phyloP scores from a whole-genome alignment of 495 filamentous ascomycete genomes.

The Pseudomonodictys pantanalensis region DNA sequence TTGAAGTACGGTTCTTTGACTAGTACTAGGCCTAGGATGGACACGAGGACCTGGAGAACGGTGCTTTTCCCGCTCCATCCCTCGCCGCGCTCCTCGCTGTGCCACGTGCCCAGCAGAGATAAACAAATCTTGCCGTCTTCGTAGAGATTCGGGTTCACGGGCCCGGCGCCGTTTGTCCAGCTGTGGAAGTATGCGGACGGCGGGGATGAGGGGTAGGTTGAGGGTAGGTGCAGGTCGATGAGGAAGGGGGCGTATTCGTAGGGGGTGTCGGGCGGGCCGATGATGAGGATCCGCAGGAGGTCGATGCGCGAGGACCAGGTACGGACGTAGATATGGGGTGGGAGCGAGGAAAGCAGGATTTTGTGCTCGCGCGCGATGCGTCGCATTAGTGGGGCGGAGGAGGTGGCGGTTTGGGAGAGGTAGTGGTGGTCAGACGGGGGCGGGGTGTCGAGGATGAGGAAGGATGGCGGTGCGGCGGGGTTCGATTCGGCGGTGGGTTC shows the following conservation, averaged over 20 bases:
- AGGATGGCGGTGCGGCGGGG: neutral
- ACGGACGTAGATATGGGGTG: slow-evolving; percentile 55
- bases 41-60: slow-evolving; percentile 59
- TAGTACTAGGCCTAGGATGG: slow-evolving; percentile 58
- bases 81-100: slow-evolving; percentile 51
- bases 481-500: neutral
- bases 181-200: slow-evolving; percentile 57
- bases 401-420: slow-evolving; percentile 13
- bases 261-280: slow-evolving; percentile 59
- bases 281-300: slow-evolving; percentile 56
- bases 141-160: slow-evolving; percentile 63
- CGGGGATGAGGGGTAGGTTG: slow-evolving; percentile 48
- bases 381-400: slow-evolving; percentile 39
- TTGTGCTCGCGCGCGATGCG: slow-evolving; percentile 56
- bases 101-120: slow-evolving; percentile 60
- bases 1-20: slow-evolving; percentile 63
- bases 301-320: slow-evolving; percentile 60
- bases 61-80: slow-evolving; percentile 52
- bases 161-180: slow-evolving; percentile 51
- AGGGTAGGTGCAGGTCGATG: slow-evolving; percentile 53
- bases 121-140: slow-evolving; percentile 63
- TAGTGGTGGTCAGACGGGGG: slow-evolving; percentile 53
- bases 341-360: slow-evolving; percentile 55
- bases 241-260: slow-evolving; percentile 62
- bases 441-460: slow-evolving; percentile 41